Evolutionary conservation across 140 eudicot species (phyloP).

Genomic region (Erigeron philadelphicus): DNA sequence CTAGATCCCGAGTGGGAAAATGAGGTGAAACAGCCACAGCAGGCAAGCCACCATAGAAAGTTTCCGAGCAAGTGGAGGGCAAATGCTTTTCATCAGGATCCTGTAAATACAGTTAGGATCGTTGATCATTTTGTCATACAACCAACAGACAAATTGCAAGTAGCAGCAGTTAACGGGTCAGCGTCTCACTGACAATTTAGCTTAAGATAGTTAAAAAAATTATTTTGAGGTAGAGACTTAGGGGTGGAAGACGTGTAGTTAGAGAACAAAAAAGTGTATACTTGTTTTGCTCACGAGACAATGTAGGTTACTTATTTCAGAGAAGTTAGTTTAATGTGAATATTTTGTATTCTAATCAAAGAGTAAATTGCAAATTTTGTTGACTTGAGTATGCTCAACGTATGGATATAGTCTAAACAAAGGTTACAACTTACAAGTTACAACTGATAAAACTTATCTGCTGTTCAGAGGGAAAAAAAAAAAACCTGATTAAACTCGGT

Average conservation of each 20-base stretch:
- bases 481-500: no score
- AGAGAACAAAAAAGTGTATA: neutral
- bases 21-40: slow-evolving; percentile 52
- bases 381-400: neutral
- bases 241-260: neutral
- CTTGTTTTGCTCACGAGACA: neutral
- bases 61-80: slow-evolving; percentile 96
- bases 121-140: slow-evolving; percentile 79
- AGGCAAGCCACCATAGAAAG: slow-evolving; percentile 48
- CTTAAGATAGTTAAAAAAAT: slow-evolving; percentile 11
- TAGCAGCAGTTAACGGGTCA: slow-evolving; percentile 45
- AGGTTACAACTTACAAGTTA: no score
- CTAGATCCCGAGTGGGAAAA: slow-evolving; percentile 93
- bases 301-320: neutral
- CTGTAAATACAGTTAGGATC: slow-evolving; percentile 66
- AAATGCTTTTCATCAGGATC: slow-evolving; percentile 65
- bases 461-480: no score
- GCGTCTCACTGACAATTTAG: slow-evolving; percentile 35
- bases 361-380: neutral
- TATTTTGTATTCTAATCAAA: slow-evolving; percentile 6
- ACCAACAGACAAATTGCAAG: slow-evolving; percentile 34
- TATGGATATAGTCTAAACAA: neutral
- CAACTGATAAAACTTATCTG: no score
- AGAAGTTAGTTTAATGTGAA: slow-evolving; percentile 14
- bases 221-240: slow-evolving; percentile 1